Base-by-base conservation (phyloP, 257 asterid species). In the Salvia rosmarinus region DNA sequence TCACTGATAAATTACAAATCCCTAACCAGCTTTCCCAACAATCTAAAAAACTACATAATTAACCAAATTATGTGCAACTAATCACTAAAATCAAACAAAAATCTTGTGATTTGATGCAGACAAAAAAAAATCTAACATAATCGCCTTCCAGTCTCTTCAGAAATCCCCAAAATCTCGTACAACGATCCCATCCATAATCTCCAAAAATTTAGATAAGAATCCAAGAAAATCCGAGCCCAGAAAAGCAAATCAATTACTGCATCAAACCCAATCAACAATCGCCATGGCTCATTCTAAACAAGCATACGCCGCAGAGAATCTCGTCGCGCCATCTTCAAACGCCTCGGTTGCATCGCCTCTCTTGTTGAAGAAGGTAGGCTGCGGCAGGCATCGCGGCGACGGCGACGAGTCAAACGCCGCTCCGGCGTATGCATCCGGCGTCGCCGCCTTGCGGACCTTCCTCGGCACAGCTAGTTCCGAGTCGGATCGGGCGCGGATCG, bases 301-400 rank as follows among this genome's bases (percentile, higher is more conserved):
- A 80, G 88, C 74, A 80, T 52, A 1, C 83, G 85, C 78, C 87
- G 74, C 76, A 83, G 35, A 14, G 63, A n/a, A 78, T 47, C 67
- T 71, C 20, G 84, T 71, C 1, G 71, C 80, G 70, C 86, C 39
- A 40, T 81, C 88, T 1, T 84, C 85, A 54, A 67, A 44, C 60
- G 79, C 59, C 34, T 60, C 66, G 21, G 39, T 71, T 46, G 62
- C 23, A 1, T 51, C 32, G 4, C 44, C 80, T 66, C 42, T 79
- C 40, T 10, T 76, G 81, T 37, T 79, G 78, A 82, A 80, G 46
- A 90, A 91, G 3, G 76, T 37, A 5, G 86, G 86, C 14, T 37
- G 30, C 1, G 86, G 86, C 28, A 82, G 11, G 5, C 80, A 54
- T 9, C 82, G 63, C 0, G 86, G 86, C 13, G 86, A 82, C n/a